phyloP scores from a whole-genome alignment of 192 early-diverging fungal species.

The Phycomyces nitens region DNA sequence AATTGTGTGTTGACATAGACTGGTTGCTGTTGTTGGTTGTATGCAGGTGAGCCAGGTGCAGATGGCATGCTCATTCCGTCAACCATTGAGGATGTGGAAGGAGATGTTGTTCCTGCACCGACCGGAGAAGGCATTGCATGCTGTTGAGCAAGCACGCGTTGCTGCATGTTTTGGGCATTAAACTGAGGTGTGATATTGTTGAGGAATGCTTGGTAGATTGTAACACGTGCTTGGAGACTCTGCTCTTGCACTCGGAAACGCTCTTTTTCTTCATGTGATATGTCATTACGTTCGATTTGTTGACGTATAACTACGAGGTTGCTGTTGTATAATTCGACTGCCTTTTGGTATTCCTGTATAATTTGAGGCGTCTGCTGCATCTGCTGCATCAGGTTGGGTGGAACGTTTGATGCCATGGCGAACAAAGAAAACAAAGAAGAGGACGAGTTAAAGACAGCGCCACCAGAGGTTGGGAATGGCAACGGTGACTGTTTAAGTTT shows the following conservation, averaged over 20 bases:
- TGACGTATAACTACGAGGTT: slow-evolving; percentile 17
- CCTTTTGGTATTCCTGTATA: slow-evolving; percentile 28
- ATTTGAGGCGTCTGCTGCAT: slow-evolving; percentile 16
- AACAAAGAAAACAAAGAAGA: too few species aligned
- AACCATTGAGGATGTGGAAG: slow-evolving; percentile 5
- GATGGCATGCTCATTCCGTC: slow-evolving; percentile 8
- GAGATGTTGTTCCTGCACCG: slow-evolving; percentile 8
- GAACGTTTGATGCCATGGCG: not conserved
- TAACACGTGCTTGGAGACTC: slow-evolving; percentile 22
- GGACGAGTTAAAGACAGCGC: not conserved
- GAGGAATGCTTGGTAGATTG: slow-evolving; percentile 25
- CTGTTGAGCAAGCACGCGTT: slow-evolving; percentile 14
- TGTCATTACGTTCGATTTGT: slow-evolving; percentile 21
- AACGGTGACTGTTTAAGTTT: too few species aligned
- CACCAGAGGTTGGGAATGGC: not conserved
- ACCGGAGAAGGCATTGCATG: not conserved
- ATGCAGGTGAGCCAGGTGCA: slow-evolving; percentile 29
- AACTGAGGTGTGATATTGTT: slow-evolving; percentile 22
- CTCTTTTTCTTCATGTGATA: slow-evolving; percentile 26
- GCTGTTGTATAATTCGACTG: slow-evolving; percentile 15
- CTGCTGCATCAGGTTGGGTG: slow-evolving; percentile 10
- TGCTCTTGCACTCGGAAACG: slow-evolving; percentile 16
- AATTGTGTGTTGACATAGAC: not conserved
- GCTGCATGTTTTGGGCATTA: slow-evolving; percentile 22
- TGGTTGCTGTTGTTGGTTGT: not conserved